A percentile compares a stretch with the other conserved stretches of the same genome.
Conservation (phyloP, 164 flowering plant genomes). For the Paratinospora sagittata region DNA sequence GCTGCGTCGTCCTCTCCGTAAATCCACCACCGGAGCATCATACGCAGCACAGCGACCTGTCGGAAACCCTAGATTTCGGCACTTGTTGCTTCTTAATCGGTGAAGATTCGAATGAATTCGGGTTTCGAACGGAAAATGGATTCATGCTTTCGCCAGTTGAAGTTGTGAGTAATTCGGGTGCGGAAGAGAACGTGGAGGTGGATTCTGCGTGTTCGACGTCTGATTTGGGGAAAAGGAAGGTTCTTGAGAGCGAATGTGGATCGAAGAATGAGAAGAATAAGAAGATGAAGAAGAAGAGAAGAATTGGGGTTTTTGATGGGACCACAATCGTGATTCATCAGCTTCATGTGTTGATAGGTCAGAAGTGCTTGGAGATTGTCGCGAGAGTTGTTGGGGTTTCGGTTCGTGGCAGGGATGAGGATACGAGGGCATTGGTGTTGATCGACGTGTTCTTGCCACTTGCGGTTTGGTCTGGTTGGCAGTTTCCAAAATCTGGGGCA, state of each 20-base stretch:
- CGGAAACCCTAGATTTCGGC: conserved; percentile 17
- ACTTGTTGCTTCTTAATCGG: conserved; percentile 16
- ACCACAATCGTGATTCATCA: conserved; percentile 55
- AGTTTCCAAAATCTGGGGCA: conserved; percentile 54
- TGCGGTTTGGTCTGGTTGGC: conserved; percentile 74
- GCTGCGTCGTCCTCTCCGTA: conserved; percentile 42
- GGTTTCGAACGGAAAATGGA: conserved; percentile 24
- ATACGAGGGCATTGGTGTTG: conserved; percentile 53
- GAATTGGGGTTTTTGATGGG: conserved; percentile 40
- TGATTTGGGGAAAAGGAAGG: conserved; percentile 15
- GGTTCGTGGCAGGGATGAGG: conserved; percentile 11
- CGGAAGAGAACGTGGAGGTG: conserved; percentile 6
- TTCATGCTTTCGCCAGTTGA: conserved; percentile 7
- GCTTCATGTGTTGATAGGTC: conserved; percentile 37
- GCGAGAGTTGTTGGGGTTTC: conserved; percentile 42
- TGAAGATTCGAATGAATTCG: conserved; percentile 13
- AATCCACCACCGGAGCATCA: conserved; percentile 11
- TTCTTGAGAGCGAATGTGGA: conserved; percentile 3
- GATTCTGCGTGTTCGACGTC: background rate
- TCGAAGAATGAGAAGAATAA: background rate
- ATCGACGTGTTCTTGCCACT: conserved; percentile 75
- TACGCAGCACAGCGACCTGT: background rate
- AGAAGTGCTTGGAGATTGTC: conserved; percentile 48
- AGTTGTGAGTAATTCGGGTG: background rate
- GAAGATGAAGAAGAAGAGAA: conserved; percentile 35